Conservation (phyloP, 305 asterid genomes). For the Euphrasia arctica region DNA sequence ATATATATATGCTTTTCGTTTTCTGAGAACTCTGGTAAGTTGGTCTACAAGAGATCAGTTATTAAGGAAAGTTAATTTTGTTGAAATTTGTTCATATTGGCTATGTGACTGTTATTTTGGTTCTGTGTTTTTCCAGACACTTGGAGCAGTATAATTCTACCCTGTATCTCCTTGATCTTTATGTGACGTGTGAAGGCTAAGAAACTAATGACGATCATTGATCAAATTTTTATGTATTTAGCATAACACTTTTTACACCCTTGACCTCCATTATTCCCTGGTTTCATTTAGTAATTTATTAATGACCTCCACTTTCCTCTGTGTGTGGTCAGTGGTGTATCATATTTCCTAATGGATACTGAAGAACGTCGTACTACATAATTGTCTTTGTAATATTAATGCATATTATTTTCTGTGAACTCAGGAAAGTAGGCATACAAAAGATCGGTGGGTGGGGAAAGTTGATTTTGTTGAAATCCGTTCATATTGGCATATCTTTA, state of each 20-base stretch:
- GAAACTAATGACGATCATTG: slow-evolving; percentile 9
- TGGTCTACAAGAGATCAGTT: slow-evolving; percentile 67
- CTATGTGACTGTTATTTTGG: slow-evolving; percentile 19
- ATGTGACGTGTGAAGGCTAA: background rate
- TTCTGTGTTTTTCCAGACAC: background rate
- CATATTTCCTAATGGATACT: slow-evolving; percentile 14
- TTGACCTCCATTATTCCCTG: background rate
- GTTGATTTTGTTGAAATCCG: slow-evolving; percentile 98
- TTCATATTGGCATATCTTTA: slow-evolving; percentile 88
- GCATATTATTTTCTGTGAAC: slow-evolving; percentile 24
- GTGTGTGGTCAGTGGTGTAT: background rate
- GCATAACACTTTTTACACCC: no score
- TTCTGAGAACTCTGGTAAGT: slow-evolving; percentile 45
- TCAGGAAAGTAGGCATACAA: slow-evolving; percentile 61
- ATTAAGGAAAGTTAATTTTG: slow-evolving; percentile 97
- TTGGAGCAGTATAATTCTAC: background rate
- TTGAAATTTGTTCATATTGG: slow-evolving; percentile 95
- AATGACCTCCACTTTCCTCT: no score
- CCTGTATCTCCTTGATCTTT: background rate
- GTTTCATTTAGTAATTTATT: background rate
- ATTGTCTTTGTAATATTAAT: slow-evolving; percentile 11
- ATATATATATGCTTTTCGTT: background rate
- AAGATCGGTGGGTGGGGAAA: slow-evolving; percentile 94
- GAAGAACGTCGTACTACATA: slow-evolving; percentile 15
- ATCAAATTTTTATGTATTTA: background rate